These are phyloP conservation scores for Leccinum variicolor DNA, from an alignment of 768 basidiomycete species.

Conservation along the genomic window DNA sequence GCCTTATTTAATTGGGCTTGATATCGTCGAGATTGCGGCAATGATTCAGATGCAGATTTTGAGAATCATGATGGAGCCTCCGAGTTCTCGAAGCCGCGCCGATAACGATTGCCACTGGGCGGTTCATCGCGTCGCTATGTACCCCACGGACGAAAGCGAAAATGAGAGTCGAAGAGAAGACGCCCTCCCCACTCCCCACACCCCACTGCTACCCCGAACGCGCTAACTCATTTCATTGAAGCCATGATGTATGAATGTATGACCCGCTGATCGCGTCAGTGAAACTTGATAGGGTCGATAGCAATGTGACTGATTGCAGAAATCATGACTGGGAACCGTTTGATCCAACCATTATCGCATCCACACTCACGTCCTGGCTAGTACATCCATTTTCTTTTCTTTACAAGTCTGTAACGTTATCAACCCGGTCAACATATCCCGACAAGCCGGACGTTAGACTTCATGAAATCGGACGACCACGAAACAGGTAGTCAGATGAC, in stretches of 20 bases:
- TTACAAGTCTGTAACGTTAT: not conserved
- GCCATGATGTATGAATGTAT: not conserved
- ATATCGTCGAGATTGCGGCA: not conserved
- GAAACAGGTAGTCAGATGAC: not conserved
- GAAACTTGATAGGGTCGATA: not conserved
- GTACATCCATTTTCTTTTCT: not conserved
- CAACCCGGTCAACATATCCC: not conserved
- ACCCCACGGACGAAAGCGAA: not conserved
- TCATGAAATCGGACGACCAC: not conserved
- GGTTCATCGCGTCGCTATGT: not conserved
- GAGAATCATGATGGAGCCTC: not conserved
- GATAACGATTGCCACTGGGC: not conserved
- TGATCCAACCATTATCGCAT: not conserved
- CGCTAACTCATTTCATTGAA: not conserved
- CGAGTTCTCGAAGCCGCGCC: not conserved
- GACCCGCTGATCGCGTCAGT: not conserved
- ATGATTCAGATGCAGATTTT: not conserved
- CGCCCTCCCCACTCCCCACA: not conserved
- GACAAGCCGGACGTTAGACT: not conserved
- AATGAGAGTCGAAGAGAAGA: not conserved
- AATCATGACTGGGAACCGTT: not conserved
- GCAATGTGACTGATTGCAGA: not conserved
- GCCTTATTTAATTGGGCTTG: not conserved
- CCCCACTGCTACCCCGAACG: not conserved
- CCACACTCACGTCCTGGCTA: not conserved